A percentile compares a stretch with the other conserved stretches of the same genome.
Conservation (phyloP, 225 moss, liverwort and hornwort genomes). For the Polytrichum formosum region DNA sequence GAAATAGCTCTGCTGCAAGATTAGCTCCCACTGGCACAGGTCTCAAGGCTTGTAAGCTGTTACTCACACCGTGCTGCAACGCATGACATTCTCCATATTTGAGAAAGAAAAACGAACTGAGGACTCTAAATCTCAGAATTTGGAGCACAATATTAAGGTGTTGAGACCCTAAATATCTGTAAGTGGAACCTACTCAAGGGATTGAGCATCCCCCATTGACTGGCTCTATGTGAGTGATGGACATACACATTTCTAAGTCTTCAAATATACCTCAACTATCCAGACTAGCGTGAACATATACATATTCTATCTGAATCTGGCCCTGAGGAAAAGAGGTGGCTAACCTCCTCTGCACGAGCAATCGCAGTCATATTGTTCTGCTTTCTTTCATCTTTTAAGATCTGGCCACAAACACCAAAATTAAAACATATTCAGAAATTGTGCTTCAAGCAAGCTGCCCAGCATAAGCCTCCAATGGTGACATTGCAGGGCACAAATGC, state of each 20-base stretch:
- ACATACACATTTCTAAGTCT: too few species aligned
- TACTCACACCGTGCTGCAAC: slow-evolving; percentile 83
- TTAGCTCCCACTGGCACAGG: slow-evolving; percentile 73
- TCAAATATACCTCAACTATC: too few species aligned
- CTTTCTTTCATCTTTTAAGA: slow-evolving; percentile 54
- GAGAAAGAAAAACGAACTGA: too few species aligned
- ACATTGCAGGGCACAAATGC: neutral
- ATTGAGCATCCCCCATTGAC: too few species aligned
- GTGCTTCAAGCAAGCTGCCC: neutral
- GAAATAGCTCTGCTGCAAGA: slow-evolving; percentile 65
- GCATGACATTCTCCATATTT: neutral
- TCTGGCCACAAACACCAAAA: slow-evolving; percentile 16
- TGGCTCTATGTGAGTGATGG: too few species aligned
- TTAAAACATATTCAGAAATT: neutral
- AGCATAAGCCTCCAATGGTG: neutral
- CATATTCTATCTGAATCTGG: too few species aligned
- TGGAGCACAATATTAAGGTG: too few species aligned
- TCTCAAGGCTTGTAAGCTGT: slow-evolving; percentile 63
- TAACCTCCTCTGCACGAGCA: slow-evolving; percentile 89
- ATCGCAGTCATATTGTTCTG: slow-evolving; percentile 97
- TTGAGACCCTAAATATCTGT: too few species aligned
- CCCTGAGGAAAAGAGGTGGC: neutral
- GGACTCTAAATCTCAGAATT: too few species aligned
- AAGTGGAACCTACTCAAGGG: too few species aligned
- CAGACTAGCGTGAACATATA: too few species aligned